Evolutionary conservation across 2,329 filamentous ascomycete species (phyloP).

Genomic region (Xylaria arbuscula): DNA sequence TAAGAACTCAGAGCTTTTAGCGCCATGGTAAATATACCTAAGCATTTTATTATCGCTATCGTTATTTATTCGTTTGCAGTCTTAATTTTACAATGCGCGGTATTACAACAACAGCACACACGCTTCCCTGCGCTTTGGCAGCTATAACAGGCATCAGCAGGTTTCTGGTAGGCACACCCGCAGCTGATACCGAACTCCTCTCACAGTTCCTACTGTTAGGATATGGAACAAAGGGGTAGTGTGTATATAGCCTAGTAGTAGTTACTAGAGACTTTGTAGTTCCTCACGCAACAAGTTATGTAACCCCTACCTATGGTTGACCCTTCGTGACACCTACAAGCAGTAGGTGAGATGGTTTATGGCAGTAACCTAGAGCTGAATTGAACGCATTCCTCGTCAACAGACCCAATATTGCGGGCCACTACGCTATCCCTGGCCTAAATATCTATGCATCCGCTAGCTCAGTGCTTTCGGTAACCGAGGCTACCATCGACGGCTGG

Average conservation of each 20-base stretch:
- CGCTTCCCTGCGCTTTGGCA: neutral
- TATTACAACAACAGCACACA: neutral
- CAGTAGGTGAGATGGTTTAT: neutral
- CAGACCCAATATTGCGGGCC: neutral
- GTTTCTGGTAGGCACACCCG: neutral
- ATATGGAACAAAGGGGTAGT: no score
- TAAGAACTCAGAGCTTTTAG: no score
- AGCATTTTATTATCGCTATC: neutral
- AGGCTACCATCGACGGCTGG: neutral
- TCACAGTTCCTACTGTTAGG: neutral
- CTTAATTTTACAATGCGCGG: neutral
- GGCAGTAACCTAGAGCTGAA: neutral
- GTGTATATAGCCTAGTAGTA: no score
- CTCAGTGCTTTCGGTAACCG: neutral
- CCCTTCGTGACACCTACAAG: no score
- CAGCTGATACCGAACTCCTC: neutral
- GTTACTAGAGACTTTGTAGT: no score
- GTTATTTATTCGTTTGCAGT: neutral
- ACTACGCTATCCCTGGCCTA: neutral
- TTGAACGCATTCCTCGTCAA: constrained; percentile 9
- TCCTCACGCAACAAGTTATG: no score
- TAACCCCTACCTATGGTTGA: no score
- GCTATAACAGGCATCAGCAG: neutral
- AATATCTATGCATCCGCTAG: neutral
- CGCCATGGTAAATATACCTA: no score